Base-by-base conservation (phyloP, 257 asterid genomes). In the Penstemon newberryi region DNA sequence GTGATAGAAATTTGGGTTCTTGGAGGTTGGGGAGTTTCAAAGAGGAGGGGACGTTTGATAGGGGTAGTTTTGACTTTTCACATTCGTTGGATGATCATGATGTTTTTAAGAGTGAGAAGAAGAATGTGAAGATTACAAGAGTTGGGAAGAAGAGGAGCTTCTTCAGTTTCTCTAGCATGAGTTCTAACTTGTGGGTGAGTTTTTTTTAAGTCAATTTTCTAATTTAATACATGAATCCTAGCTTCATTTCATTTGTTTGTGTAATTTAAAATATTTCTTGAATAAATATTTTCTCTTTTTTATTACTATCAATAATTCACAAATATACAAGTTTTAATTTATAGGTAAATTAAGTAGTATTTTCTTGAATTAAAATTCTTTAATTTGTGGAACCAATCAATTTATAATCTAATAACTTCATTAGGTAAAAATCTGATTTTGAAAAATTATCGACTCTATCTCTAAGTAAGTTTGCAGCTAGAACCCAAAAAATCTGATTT, bases 1-100 rank as follows among this genome's bases (percentile, higher is more conserved):
- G 67, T 11, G 47, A 65, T 4, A 18, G 19, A 25, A 78, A 67
- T 4, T 67, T 55, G 8, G 81, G 76, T 4, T 74, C 86, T 8
- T 66, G 76, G 77, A 77, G 86, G 66, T 80, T 87, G 86, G 84
- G 84, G 55, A 84, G 86, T 71, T 82, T 77, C 65, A 70, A 69
- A 76, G 81, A 73, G 42, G 78, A 69, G 50, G 74, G 60, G 18
- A 15, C 18, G 18, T 15, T 15, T 33, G 40, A 12, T 5, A 52
- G 78, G 82, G 71, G 63, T 67, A 54, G 68, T 76, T 72, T 70
- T 13, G 78, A 56, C 76, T 45, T 80, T 77, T 68, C 80, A 41
- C 67, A 64, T 46, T 33, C 70, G 1, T 18, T 69, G 5, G 73
- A 73, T 3, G 81, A 15, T 15, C 18, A 15, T 15, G 18, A 58